Evolutionary conservation across 768 basidiomycete genomes (phyloP).

Genomic region (Royoungia palumana): DNA sequence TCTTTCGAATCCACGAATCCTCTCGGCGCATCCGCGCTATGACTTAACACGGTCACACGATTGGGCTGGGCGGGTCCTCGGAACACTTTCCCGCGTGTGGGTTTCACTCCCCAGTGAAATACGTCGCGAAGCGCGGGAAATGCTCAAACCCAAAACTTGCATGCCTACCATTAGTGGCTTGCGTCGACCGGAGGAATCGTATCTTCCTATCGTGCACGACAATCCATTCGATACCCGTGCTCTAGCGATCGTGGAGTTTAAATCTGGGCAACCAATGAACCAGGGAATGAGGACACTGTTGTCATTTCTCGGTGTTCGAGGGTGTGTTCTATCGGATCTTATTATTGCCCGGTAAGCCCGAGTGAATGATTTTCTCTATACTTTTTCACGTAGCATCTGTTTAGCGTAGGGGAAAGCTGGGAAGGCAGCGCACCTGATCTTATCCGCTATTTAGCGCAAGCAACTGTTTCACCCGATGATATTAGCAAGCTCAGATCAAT

Average conservation of each 20-base stretch:
- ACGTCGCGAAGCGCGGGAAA: conserved; percentile 36
- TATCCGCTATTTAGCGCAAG: conserved; percentile 77
- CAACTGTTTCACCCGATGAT: conserved; percentile 53
- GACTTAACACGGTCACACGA: conserved; percentile 59
- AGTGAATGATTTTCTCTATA: not conserved
- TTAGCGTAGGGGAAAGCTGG: conserved; percentile 70
- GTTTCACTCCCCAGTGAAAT: conserved; percentile 45
- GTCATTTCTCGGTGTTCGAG: conserved; percentile 75
- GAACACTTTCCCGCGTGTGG: conserved; percentile 65
- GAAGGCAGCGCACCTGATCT: conserved; percentile 78
- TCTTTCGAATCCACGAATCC: conserved; percentile 47
- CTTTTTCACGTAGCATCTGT: not conserved
- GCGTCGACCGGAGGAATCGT: conserved; percentile 64
- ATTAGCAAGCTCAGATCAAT: conserved; percentile 51
- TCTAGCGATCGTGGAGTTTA: conserved; percentile 61
- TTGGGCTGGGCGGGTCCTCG: conserved; percentile 78
- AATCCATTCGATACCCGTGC: conserved; percentile 65
- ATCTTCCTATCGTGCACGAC: conserved; percentile 78
- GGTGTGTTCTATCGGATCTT: conserved; percentile 84
- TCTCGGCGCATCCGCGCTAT: conserved; percentile 40
- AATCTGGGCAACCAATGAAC: conserved; percentile 58
- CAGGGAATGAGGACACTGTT: conserved; percentile 59
- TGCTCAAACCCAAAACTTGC: conserved; percentile 41
- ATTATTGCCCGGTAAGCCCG: conserved; percentile 71
- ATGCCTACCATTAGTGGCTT: conserved; percentile 55